A percentile compares a stretch with the other conserved stretches of the same genome.
Conservation (phyloP, 2,329 filamentous ascomycete genomes). For the Exophiala lecanii-corni region DNA sequence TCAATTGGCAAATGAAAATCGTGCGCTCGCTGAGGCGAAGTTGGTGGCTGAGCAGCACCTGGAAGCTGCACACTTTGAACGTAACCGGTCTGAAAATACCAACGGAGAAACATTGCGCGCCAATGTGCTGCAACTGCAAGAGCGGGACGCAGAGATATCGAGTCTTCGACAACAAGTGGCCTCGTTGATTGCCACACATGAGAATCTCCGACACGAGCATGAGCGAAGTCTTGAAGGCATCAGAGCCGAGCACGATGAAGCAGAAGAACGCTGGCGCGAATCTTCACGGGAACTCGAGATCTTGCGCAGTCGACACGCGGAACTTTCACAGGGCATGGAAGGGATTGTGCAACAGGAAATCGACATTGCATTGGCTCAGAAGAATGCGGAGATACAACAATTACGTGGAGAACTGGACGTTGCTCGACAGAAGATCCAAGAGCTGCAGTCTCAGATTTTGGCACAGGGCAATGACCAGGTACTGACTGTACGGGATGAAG, state of each 20-base stretch:
- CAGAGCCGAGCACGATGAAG: slow-evolving; percentile 58
- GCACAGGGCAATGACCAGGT: slow-evolving; percentile 56
- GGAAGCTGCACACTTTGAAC: slow-evolving; percentile 51
- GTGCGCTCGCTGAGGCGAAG: slow-evolving; percentile 68
- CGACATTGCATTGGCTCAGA: slow-evolving; percentile 64
- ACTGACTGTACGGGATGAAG: slow-evolving; percentile 76
- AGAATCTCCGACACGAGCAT: slow-evolving; percentile 71
- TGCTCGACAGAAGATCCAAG: slow-evolving; percentile 59
- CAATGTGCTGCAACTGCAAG: slow-evolving; percentile 65
- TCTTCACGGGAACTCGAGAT: slow-evolving; percentile 66
- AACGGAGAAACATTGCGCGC: slow-evolving; percentile 54
- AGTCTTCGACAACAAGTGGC: slow-evolving; percentile 75
- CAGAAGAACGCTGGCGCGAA: slow-evolving; percentile 52
- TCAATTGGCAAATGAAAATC: slow-evolving; percentile 80
- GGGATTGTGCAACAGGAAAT: slow-evolving; percentile 59
- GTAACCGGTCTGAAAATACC: slow-evolving; percentile 48
- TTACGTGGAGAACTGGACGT: slow-evolving; percentile 73
- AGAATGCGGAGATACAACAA: slow-evolving; percentile 75
- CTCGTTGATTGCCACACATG: slow-evolving; percentile 77
- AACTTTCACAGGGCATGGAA: slow-evolving; percentile 60
- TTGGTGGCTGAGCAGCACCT: slow-evolving; percentile 62
- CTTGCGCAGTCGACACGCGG: slow-evolving; percentile 59
- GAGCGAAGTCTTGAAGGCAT: slow-evolving; percentile 65
- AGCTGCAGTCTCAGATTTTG: slow-evolving; percentile 57
- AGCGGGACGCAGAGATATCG: slow-evolving; percentile 83